Percentiles rank a stretch among this genome's conserved stretches.
These are phyloP conservation scores for Crataegus laevigata DNA, from an alignment of 306 rosid species.

Conservation along the genomic window DNA sequence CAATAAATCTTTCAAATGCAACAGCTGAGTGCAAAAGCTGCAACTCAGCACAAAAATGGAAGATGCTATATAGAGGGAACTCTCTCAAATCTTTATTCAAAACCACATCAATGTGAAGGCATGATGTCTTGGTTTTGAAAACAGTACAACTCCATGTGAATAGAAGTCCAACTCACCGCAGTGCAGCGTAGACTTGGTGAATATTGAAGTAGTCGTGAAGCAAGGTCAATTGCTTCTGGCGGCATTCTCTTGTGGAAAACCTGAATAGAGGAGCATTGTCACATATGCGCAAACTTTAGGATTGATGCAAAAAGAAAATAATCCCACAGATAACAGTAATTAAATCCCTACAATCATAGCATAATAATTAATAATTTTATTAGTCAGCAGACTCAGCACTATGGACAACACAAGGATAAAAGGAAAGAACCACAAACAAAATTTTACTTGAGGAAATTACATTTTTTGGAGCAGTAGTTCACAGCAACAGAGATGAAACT, in stretches of 20 bases:
- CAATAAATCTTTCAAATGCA: slow-evolving; percentile 2
- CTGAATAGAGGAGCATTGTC: slow-evolving; percentile 31
- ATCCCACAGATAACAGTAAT: neutral
- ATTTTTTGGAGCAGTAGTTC: neutral
- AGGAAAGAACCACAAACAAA: neutral
- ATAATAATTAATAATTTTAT: neutral
- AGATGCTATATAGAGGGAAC: slow-evolving; percentile 4
- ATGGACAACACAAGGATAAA: neutral
- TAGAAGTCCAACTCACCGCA: slow-evolving; percentile 53
- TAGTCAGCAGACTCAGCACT: neutral
- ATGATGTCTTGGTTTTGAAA: neutral
- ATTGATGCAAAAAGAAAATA: neutral
- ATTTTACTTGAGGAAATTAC: neutral
- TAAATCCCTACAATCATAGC: neutral
- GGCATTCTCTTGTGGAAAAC: slow-evolving; percentile 94
- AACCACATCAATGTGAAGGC: neutral
- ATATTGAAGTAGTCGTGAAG: slow-evolving; percentile 95
- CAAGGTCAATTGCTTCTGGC: slow-evolving; percentile 96
- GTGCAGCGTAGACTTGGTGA: slow-evolving; percentile 92
- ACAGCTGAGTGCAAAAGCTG: neutral
- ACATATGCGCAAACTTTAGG: slow-evolving; percentile 6
- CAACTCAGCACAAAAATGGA: neutral
- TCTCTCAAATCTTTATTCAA: neutral
- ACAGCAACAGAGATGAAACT: neutral
- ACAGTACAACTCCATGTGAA: neutral